A percentile compares a stretch with the other conserved stretches of the same genome.
These are phyloP conservation scores for Metschnikowia reukaufii DNA, from an alignment of 805 yeast genomes.

Conservation along the genomic window DNA sequence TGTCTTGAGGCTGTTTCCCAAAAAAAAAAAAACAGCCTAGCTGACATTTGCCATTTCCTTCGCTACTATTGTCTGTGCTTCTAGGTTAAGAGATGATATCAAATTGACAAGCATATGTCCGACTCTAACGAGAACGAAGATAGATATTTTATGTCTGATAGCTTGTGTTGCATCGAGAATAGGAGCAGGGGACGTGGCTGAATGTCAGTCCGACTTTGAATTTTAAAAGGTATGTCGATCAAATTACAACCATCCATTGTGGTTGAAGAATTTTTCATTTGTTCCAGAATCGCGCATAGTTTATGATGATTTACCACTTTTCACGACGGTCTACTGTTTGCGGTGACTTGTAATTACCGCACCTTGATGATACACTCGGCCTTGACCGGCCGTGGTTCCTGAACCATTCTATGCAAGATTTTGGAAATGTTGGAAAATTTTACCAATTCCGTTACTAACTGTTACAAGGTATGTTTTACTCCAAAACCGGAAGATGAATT, in stretches of 20 bases:
- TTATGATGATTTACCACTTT: slow-evolving; percentile 48
- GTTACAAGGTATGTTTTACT: slow-evolving; percentile 11
- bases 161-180: slow-evolving; percentile 18
- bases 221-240: slow-evolving; percentile 19
- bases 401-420: slow-evolving; percentile 21
- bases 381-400: slow-evolving; percentile 57
- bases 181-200: slow-evolving; percentile 23
- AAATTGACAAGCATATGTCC: slow-evolving; percentile 99
- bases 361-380: slow-evolving; percentile 47
- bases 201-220: slow-evolving; percentile 16
- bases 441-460: not conserved
- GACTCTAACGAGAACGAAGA: slow-evolving; percentile 60
- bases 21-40: not conserved
- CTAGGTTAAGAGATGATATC: slow-evolving; percentile 61
- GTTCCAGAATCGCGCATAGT: slow-evolving; percentile 21
- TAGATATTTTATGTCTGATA: slow-evolving; percentile 54
- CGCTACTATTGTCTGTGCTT: slow-evolving; percentile 21
- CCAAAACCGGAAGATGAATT: not conserved
- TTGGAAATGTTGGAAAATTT: not conserved
- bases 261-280: not conserved
- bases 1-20: not conserved
- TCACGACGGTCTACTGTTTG: slow-evolving; percentile 56
- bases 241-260: not conserved
- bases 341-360: slow-evolving; percentile 44
- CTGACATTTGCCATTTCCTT: slow-evolving; percentile 11